These are phyloP conservation scores for Trichoderma aggressivum DNA, from an alignment of 2,329 filamentous ascomycete genomes.

Conservation along the genomic window DNA sequence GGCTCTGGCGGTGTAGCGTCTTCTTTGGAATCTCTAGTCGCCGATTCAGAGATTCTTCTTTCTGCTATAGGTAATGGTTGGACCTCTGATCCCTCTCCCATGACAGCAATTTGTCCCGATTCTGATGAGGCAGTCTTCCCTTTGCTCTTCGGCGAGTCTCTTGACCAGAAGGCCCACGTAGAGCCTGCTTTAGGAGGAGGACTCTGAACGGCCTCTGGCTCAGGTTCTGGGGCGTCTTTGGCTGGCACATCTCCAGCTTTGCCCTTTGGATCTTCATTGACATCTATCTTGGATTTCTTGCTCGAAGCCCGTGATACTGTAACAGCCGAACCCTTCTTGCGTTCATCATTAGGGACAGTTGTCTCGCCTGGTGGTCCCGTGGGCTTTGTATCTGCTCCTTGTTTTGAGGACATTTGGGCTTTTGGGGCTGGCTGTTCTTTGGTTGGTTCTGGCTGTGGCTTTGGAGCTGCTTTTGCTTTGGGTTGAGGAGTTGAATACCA, in stretches of 20 bases:
- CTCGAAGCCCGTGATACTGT: background rate
- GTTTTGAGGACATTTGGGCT: background rate
- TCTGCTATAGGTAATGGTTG: slow-evolving; percentile 49
- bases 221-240: slow-evolving; percentile 37
- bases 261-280: slow-evolving; percentile 25
- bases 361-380: background rate
- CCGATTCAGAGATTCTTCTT: slow-evolving; percentile 39
- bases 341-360: background rate
- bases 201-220: slow-evolving; percentile 29
- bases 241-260: slow-evolving; percentile 41
- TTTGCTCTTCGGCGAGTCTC: slow-evolving; percentile 44
- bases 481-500: slow-evolving; percentile 33
- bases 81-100: slow-evolving; percentile 55
- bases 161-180: slow-evolving; percentile 81
- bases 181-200: slow-evolving; percentile 53
- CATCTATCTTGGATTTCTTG: slow-evolving; percentile 1
- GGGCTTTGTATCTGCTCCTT: background rate
- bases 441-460: background rate
- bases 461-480: slow-evolving; percentile 15
- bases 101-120: slow-evolving; percentile 54
- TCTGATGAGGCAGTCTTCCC: slow-evolving; percentile 36
- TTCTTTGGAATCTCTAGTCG: slow-evolving; percentile 32
- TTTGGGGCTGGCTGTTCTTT: background rate
- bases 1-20: slow-evolving; percentile 33
- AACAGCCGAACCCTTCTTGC: background rate